These are phyloP conservation scores for Artemisia argyi DNA, from an alignment of 129 eudicot species.

Conservation along the genomic window DNA sequence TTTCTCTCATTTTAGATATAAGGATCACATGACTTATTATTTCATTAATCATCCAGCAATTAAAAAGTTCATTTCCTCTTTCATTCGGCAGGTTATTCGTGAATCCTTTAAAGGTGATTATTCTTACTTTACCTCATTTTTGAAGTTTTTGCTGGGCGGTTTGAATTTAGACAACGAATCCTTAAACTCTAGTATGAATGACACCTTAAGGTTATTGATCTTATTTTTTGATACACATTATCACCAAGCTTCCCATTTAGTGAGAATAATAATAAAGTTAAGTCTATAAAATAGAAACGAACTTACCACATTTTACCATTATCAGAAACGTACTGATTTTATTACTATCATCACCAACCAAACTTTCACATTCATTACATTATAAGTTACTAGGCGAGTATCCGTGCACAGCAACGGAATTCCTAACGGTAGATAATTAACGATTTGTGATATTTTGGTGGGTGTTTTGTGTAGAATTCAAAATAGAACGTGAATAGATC, in stretches of 20 bases:
- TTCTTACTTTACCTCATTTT: constrained; percentile 10
- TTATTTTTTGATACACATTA: constrained; percentile 4
- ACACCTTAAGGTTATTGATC: constrained; percentile 3
- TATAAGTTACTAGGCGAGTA: no score
- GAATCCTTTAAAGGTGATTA: constrained; percentile 68
- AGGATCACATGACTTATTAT: not conserved
- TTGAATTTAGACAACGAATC: not conserved
- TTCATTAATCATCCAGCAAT: not conserved
- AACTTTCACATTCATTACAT: no score
- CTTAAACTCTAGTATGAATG: constrained; percentile 9
- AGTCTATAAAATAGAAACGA: no score
- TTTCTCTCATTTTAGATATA: no score
- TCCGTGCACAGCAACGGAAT: no score
- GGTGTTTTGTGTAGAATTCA: no score
- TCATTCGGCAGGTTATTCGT: constrained; percentile 59
- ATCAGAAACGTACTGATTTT: no score
- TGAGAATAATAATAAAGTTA: not conserved
- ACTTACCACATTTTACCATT: no score
- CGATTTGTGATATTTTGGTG: no score
- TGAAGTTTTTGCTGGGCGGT: not conserved
- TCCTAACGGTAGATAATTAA: no score
- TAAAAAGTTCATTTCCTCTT: constrained; percentile 9
- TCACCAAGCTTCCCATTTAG: not conserved
- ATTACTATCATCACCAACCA: no score
- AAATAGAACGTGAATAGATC: no score